Base-by-base conservation (phyloP, 805 yeast species). In the Starmerella potacharoeniae region DNA sequence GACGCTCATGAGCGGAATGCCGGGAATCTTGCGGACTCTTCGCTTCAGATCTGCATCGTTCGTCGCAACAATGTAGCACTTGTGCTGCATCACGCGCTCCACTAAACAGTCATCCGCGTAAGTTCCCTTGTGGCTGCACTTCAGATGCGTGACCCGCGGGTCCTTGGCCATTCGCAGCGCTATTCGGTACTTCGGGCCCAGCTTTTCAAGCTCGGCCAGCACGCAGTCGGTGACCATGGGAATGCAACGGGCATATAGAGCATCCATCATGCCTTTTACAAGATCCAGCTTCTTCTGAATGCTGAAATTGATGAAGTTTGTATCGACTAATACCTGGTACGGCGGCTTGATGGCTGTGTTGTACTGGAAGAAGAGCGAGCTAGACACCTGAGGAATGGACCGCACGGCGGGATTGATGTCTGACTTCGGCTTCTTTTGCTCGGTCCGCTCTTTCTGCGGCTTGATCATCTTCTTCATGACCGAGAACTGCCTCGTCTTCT, bases 91-190 rank as follows among this genome's bases (percentile, higher is more conserved):
- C 6, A 93, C 95, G 63, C 98, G 77, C 68, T 85, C 82, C 16
- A 93, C 97, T 8, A 93, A 68, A 70, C 98, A 93, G 71, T 93
- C 98, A 80, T 93, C 98, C 33, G 98, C 98, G 74, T 93, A 93
- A 0, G 96, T 91, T 34, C 98, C 98, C 63, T 84, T 86, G 66
- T 93, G 98, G 10, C 91, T 75, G 66, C 98, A 93, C 44, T 82
- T 86, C 49, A 93, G 75, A 58, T 97, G 77, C 63, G 86, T 78
- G 39, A 93, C 84, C 64, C 97, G 76, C 44, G 97, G 96, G 68
- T 93, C 98, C 62, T 86, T 84, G 28, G 98, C 98, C 65, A 93
- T 73, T 56, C 84, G 82, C 61, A 93, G 75, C 0, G 98, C 98
- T 60, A 93, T 93, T 66, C 97, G 78, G 70, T 86, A 93, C 68